Evolutionary conservation across 2,329 filamentous ascomycete genomes (phyloP).

Genomic region (Exophiala oligosperma): DNA sequence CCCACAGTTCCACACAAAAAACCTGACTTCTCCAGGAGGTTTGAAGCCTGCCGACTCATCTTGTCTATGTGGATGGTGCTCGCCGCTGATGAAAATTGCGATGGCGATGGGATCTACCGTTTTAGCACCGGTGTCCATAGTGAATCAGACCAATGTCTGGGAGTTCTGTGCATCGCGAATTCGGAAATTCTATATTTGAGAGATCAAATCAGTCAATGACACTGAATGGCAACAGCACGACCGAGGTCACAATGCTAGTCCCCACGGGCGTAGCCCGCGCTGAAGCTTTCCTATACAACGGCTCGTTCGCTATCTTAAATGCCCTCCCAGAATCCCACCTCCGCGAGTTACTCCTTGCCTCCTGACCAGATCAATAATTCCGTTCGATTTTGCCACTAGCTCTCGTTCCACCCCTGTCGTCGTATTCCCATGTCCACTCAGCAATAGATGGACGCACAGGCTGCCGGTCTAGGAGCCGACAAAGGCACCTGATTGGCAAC

Average conservation of each 20-base stretch:
- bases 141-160: too few species aligned
- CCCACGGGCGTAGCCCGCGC: too few species aligned
- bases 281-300: background rate
- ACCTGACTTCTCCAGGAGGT: background rate
- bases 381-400: background rate
- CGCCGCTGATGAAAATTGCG: background rate
- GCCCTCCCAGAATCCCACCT: background rate
- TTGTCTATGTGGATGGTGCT: background rate
- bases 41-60: background rate
- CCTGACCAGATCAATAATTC: background rate
- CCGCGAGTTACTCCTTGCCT: background rate
- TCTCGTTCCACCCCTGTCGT: background rate
- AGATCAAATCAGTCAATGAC: too few species aligned
- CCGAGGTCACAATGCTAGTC: too few species aligned
- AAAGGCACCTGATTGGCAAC: constrained; percentile 7
- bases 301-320: background rate
- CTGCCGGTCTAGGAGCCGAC: constrained; percentile 5
- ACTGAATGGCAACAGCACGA: too few species aligned
- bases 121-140: background rate
- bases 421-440: background rate
- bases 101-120: background rate
- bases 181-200: too few species aligned
- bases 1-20: background rate
- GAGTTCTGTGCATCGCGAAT: too few species aligned
- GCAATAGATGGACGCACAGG: constrained; percentile 12